Percentiles rank a stretch among this genome's conserved stretches.
These are phyloP conservation scores for Podila verticillata DNA, from an alignment of 192 early-diverging fungal species.

Conservation along the genomic window DNA sequence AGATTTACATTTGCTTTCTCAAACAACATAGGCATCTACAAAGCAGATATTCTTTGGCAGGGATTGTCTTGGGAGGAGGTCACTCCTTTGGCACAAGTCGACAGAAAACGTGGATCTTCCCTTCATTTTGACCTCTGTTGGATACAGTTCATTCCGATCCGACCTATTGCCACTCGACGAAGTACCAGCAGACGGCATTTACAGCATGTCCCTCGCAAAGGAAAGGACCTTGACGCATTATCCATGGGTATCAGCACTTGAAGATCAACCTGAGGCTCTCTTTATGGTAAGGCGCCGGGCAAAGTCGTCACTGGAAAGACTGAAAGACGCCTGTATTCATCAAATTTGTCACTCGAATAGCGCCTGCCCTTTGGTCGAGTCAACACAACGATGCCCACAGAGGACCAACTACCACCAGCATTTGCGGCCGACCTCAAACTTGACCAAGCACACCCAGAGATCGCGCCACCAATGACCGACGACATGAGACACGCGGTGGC, in stretches of 20 bases:
- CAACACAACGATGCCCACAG: conserved; percentile 42
- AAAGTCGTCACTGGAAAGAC: no score
- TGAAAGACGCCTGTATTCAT: no score
- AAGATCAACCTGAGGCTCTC: not conserved
- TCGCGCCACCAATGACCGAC: conserved; percentile 41
- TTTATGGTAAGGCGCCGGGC: conserved; percentile 5
- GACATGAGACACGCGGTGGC: conserved; percentile 55
- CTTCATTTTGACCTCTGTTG: conserved; percentile 63
- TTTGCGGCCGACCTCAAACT: conserved; percentile 38
- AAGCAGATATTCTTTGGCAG: conserved; percentile 81
- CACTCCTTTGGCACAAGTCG: conserved; percentile 71
- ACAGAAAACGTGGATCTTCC: conserved; percentile 7
- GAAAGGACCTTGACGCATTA: conserved; percentile 23
- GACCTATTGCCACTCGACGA: conserved; percentile 55
- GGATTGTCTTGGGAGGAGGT: conserved; percentile 88
- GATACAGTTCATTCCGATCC: conserved; percentile 45
- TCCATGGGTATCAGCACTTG: conserved; percentile 21
- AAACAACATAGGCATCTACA: conserved; percentile 26
- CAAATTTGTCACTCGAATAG: conserved; percentile 9
- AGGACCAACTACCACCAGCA: conserved; percentile 25
- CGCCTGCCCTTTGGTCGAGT: conserved; percentile 58
- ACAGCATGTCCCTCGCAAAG: conserved; percentile 65
- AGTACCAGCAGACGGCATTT: conserved; percentile 82
- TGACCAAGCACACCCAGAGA: conserved; percentile 26
- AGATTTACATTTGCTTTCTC: not conserved